Evolutionary conservation across 208 protist species (phyloP), one percentile per base, ranked within the genome.

Genomic region (Trypanosoma congolense): DNA sequence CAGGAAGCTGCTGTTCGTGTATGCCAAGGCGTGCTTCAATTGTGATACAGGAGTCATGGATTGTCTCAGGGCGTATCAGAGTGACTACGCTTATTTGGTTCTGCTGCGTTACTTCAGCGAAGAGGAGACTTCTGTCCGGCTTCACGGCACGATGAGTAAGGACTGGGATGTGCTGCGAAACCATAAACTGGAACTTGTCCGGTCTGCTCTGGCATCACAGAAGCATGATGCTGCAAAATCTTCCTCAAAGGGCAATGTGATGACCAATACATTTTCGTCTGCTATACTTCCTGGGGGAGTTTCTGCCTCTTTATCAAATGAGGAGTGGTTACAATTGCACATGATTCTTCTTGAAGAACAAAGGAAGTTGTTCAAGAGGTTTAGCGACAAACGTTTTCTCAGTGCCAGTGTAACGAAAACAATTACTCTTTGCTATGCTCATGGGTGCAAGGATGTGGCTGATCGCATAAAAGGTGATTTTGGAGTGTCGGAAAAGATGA

Each of bases 361-460:
- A 57, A 83, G 66, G 2, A 63, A 73, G 49, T 65, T 90, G 4
- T 76, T 79, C 71, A 74, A 68, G 21, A 56, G 77, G 28, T 77
- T 74, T 41, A 75, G 83, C 18, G 86, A 93, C 65, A 61, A 49
- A 45, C 79, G 82, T n/a, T 90, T 90, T 72, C 45, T 90, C 6
- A 71, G 74, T 42, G 82, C 77, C 19, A 88, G 77, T 44, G 78
- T 73, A 1, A 60, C 61, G 3, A 75, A 87, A 47, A 79, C 68
- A 25, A 76, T 93, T 41, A 73, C 69, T 22, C 76, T 75, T 25
- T 66, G 67, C 28, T 45, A 89, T 12, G 85, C 89, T 56, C 76
- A 80, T 51, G 79, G 79, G 30, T 61, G 65, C 9, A 51, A 61
- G n/a, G 62, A 56, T 18, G 46, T 63, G 36, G 86, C 79, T 24